Evolutionary conservation across 441 rosid genomes (phyloP).

Genomic region (Erysimum pusillum): DNA sequence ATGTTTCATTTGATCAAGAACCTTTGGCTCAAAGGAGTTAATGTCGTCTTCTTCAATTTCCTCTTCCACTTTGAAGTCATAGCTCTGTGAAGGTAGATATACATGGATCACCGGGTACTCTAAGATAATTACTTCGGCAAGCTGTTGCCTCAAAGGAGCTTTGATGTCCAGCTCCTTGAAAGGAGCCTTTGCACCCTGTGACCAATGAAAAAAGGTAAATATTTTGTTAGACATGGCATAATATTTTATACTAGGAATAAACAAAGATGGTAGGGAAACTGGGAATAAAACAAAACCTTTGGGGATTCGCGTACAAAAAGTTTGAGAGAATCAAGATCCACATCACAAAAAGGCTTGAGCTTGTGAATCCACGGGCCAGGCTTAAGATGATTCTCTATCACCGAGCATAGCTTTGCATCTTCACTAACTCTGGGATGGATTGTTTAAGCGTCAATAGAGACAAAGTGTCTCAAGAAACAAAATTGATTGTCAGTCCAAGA

Average conservation of each 20-base stretch:
- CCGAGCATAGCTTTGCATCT: conserved; percentile 60
- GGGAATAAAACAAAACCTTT: conserved; percentile 53
- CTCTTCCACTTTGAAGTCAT: conserved; percentile 76
- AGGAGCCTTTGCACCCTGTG: conserved; percentile 73
- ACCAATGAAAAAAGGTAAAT: conserved; percentile 15
- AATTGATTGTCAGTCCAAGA: conserved; percentile 1
- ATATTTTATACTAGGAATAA: neutral
- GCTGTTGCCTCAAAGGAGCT: conserved; percentile 68
- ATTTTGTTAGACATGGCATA: neutral
- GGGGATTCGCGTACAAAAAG: conserved; percentile 67
- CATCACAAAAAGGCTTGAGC: conserved; percentile 68
- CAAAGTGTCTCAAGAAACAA: conserved; percentile 7
- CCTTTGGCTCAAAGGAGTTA: conserved; percentile 53
- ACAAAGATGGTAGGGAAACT: conserved; percentile 20
- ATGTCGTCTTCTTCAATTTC: conserved; percentile 63
- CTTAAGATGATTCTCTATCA: conserved; percentile 72
- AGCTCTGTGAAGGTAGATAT: conserved; percentile 70
- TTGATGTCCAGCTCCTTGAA: conserved; percentile 67
- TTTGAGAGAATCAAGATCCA: conserved; percentile 63
- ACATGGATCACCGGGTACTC: conserved; percentile 90
- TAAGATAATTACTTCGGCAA: conserved; percentile 59
- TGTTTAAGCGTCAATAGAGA: conserved; percentile 16
- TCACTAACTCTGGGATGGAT: conserved; percentile 64
- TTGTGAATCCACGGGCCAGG: conserved; percentile 80
- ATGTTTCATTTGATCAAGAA: conserved; percentile 55